Percentiles rank a stretch among this genome's conserved stretches.
phyloP scores from a whole-genome alignment of 352 stramenopile genomes.

The Globisporangium acanthophoron region DNA sequence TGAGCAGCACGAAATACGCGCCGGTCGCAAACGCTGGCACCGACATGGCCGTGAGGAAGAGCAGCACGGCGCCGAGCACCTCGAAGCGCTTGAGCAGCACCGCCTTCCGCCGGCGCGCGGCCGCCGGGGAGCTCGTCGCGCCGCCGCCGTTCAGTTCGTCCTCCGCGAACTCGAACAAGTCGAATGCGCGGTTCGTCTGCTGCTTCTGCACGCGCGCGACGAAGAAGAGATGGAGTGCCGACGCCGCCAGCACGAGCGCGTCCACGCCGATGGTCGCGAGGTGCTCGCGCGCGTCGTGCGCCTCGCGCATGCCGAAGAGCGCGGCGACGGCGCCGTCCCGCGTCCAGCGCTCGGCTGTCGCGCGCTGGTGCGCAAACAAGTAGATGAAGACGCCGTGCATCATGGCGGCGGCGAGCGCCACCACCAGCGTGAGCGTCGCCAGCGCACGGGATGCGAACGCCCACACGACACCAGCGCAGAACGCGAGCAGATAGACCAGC shows the following conservation, averaged over 20 bases:
- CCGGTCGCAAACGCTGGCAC: conserved; percentile 51
- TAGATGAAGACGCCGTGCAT: conserved; percentile 36
- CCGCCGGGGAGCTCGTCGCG: not conserved
- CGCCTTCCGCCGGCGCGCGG: conserved; percentile 15
- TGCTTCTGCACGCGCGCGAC: conserved; percentile 27
- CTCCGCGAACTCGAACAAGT: conserved; percentile 55
- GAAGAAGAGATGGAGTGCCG: conserved; percentile 58
- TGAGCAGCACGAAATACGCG: conserved; percentile 53
- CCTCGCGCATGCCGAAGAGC: conserved; percentile 41
- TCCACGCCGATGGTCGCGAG: conserved; percentile 55
- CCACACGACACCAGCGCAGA: conserved; percentile 53
- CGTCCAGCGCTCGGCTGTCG: conserved; percentile 11
- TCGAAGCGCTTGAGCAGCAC: conserved; percentile 37
- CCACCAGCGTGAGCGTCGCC: conserved; percentile 35
- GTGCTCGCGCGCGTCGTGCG: conserved; percentile 27
- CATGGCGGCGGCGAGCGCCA: conserved; percentile 38
- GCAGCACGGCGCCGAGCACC: conserved; percentile 34
- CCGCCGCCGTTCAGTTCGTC: conserved; percentile 26
- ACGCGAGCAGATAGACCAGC: conserved; percentile 60
- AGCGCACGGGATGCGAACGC: conserved; percentile 56
- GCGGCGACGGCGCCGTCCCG: conserved; percentile 16
- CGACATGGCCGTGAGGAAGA: conserved; percentile 57
- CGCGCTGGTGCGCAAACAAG: conserved; percentile 12
- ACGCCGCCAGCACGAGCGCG: conserved; percentile 47
- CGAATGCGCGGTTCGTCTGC: conserved; percentile 24